Conservation (phyloP, 2,329 filamentous ascomycete genomes). For the Pseudogymnoascus sp. region DNA sequence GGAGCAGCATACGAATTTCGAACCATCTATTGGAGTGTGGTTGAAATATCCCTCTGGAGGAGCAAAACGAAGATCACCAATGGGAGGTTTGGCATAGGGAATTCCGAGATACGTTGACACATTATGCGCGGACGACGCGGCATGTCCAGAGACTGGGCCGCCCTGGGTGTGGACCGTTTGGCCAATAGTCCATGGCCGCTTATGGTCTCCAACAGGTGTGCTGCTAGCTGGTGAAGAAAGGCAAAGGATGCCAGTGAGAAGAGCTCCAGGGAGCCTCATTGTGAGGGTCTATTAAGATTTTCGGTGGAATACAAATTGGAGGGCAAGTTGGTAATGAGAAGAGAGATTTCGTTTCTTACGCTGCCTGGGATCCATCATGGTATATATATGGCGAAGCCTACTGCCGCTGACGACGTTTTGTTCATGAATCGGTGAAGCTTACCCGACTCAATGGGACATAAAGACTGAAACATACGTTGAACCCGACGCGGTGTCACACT, state of each 20-base stretch:
- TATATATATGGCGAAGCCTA: neutral
- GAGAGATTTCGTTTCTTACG: neutral
- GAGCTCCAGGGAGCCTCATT: neutral
- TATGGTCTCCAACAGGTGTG: neutral
- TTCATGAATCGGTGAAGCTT: neutral
- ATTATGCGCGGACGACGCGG: constrained; percentile 17
- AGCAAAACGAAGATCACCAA: constrained; percentile 34
- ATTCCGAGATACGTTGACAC: constrained; percentile 34
- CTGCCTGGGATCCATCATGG: neutral
- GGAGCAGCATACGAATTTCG: constrained; percentile 18
- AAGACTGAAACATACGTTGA: neutral
- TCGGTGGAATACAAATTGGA: neutral
- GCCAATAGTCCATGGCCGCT: constrained; percentile 15
- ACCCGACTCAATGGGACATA: neutral
- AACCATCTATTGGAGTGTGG: constrained; percentile 19
- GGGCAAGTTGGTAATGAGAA: neutral
- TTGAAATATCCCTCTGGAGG: constrained; percentile 25
- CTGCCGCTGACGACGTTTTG: neutral
- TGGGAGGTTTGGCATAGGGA: constrained; percentile 33
- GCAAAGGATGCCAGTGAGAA: neutral
- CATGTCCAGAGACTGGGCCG: constrained; percentile 24
- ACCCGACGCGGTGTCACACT: neutral
- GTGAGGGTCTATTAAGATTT: neutral
- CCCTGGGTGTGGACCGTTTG: constrained; percentile 25
- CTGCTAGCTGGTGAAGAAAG: neutral